Base-by-base conservation (phyloP, 2,329 filamentous ascomycete genomes). In the Boeremia exigua region DNA sequence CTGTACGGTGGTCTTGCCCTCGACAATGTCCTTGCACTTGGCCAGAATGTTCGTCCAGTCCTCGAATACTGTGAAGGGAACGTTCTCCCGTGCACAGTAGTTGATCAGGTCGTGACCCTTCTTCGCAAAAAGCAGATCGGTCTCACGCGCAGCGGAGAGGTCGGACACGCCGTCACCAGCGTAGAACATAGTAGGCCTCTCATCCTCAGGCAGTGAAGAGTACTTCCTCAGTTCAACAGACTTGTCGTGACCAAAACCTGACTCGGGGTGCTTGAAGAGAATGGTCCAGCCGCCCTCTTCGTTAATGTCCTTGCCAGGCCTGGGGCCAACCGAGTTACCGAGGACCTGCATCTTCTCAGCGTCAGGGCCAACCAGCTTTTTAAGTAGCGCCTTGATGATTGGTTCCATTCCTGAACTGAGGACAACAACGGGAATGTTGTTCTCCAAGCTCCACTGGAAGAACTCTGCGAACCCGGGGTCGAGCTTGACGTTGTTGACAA, bases 191-290 rank as follows among this genome's bases (percentile, higher is more conserved):
- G 86, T 88, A 2, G 95, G 95, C 37, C 92, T 84, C 69, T 89
- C 78, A 29, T 81, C 75, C 12, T 81, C 81, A 0, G 91, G 87
- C 38, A 96, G 81, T 25, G 86, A 82, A 2, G 89, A 88, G 78
- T 98, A 98, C 47, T 92, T 92, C 62, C 91, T 87, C 69, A 99
- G 92, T 73, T 95, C 91, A 49, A 94, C 81, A 25, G 89, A 93
- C 85, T 99, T 99, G 82, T 99, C 94, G 74, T 99, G 95, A n/a
- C 95, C 95, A 69, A 96, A 96, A 55, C 88, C 84, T 71, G 89
- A 92, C 58, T 94, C 91, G 0, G 70, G 70, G 73, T 99, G 93
- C 70, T 92, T 92, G 78, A 88, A 99, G 55, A 86, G 81, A 66
- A 99, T 94, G 70, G 88, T 81, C 95, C 95, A 99, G 28, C 92